A percentile compares a stretch with the other conserved stretches of the same genome.
Evolutionary conservation across 352 stramenopile species (phyloP).

Genomic region (Phytophthora uliginosa): DNA sequence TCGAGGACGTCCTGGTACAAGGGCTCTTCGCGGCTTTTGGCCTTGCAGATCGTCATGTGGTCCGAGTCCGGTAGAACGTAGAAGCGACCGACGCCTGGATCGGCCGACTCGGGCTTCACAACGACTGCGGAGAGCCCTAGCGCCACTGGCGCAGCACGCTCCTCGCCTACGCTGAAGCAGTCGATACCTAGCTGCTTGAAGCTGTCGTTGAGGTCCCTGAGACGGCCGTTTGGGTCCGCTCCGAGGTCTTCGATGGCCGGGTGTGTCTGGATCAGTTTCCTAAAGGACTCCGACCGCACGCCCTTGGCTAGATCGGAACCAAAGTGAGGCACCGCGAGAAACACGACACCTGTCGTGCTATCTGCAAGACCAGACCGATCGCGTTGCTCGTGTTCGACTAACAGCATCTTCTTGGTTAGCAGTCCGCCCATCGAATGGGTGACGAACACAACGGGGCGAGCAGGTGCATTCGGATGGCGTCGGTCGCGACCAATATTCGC

Average conservation of each 20-base stretch:
- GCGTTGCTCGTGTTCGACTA: constrained; percentile 54
- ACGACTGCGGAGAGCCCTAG: constrained; percentile 82
- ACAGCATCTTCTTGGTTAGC: constrained; percentile 88
- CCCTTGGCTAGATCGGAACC: constrained; percentile 79
- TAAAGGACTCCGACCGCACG: constrained; percentile 73
- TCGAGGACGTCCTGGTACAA: constrained; percentile 72
- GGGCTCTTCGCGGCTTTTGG: constrained; percentile 64
- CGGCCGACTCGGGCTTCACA: constrained; percentile 79
- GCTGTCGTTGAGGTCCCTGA: constrained; percentile 73
- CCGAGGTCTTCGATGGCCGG: constrained; percentile 80
- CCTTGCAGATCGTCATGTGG: constrained; percentile 93
- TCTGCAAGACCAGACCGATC: constrained; percentile 38
- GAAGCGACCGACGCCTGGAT: constrained; percentile 79
- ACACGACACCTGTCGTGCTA: constrained; percentile 71
- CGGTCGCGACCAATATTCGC: constrained; percentile 66
- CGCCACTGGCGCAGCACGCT: constrained; percentile 63
- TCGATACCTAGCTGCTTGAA: constrained; percentile 77
- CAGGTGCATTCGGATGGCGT: constrained; percentile 3
- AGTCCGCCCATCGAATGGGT: constrained; percentile 92
- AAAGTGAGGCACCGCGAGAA: constrained; percentile 89
- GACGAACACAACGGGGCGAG: constrained; percentile 82
- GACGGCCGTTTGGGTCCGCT: constrained; percentile 57
- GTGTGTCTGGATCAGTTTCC: constrained; percentile 77
- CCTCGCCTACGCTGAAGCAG: constrained; percentile 80
- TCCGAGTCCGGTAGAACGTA: constrained; percentile 68